A percentile compares a stretch with the other conserved stretches of the same genome.
These are phyloP conservation scores for Clathrospora elynae DNA, from an alignment of 2,329 filamentous ascomycete genomes.

Conservation along the genomic window DNA sequence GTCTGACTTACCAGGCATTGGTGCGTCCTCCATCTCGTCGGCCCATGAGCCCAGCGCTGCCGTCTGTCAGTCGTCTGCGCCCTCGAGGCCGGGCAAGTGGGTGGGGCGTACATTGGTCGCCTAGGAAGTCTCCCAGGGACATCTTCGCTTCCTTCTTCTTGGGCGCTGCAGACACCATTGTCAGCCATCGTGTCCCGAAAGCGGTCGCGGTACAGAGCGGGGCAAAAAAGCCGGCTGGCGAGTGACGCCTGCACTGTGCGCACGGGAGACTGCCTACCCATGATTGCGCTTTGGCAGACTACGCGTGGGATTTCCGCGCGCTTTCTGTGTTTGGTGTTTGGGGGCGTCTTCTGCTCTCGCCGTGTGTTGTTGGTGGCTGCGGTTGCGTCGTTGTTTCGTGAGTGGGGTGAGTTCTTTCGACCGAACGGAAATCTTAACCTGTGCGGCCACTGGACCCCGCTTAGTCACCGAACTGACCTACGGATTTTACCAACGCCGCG, in stretches of 20 bases:
- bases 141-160: constrained; percentile 96
- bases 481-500: constrained; percentile 10
- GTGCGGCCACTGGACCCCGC: constrained; percentile 25
- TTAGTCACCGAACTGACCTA: constrained; percentile 21
- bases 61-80: constrained; percentile 35
- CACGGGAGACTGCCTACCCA: constrained; percentile 53
- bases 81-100: constrained; percentile 20
- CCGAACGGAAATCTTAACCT: constrained; percentile 33
- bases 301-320: constrained; percentile 47
- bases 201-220: constrained; percentile 26
- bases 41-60: constrained; percentile 89
- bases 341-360: constrained; percentile 37
- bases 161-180: constrained; percentile 67
- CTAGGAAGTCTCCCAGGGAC: constrained; percentile 95
- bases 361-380: constrained; percentile 32
- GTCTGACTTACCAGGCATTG: constrained; percentile 68
- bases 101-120: constrained; percentile 76
- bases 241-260: constrained; percentile 30
- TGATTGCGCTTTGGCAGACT: constrained; percentile 61
- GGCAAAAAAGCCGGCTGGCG: constrained; percentile 33
- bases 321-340: constrained; percentile 37
- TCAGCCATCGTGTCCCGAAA: constrained; percentile 50
- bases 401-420: constrained; percentile 23
- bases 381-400: constrained; percentile 28
- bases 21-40: constrained; percentile 93